Evolutionary conservation across 441 rosid genomes (phyloP).

Genomic region (Manihot esculenta): DNA sequence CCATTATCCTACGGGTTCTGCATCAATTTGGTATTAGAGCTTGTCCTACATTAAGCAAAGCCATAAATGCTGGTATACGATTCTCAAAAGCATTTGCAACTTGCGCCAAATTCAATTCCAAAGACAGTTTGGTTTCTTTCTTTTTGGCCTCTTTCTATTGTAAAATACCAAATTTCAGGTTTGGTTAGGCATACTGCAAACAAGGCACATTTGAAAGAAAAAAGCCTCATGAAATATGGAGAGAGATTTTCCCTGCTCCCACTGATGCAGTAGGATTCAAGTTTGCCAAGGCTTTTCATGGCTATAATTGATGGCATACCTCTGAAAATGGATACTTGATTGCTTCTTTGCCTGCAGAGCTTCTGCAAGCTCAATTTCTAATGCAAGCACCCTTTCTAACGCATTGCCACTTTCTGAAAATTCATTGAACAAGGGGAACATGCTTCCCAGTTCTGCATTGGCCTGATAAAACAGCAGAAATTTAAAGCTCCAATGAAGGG

Average conservation of each 20-base stretch:
- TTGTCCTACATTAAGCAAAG: neutral
- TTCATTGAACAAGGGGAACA: conserved; percentile 62
- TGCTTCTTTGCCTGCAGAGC: conserved; percentile 77
- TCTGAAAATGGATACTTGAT: conserved; percentile 68
- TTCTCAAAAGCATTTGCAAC: neutral
- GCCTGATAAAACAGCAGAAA: conserved; percentile 48
- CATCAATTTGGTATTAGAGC: too few relatives aligned
- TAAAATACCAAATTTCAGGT: neutral
- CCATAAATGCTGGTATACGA: neutral
- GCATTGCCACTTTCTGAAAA: conserved; percentile 65
- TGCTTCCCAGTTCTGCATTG: conserved; percentile 80
- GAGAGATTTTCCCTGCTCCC: neutral
- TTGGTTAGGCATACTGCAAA: neutral
- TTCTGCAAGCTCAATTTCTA: conserved; percentile 93
- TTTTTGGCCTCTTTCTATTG: neutral
- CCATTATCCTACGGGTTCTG: too few relatives aligned
- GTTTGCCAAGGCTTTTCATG: conserved; percentile 7
- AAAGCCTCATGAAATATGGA: neutral
- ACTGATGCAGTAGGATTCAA: neutral
- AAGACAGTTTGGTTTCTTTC: neutral
- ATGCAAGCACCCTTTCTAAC: conserved; percentile 85
- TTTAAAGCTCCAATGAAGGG: conserved; percentile 13
- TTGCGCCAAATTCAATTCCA: neutral
- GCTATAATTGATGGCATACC: conserved; percentile 42
- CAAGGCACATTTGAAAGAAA: neutral